phyloP scores from a whole-genome alignment of 192 early-diverging fungal genomes.

The Podila horticola region DNA sequence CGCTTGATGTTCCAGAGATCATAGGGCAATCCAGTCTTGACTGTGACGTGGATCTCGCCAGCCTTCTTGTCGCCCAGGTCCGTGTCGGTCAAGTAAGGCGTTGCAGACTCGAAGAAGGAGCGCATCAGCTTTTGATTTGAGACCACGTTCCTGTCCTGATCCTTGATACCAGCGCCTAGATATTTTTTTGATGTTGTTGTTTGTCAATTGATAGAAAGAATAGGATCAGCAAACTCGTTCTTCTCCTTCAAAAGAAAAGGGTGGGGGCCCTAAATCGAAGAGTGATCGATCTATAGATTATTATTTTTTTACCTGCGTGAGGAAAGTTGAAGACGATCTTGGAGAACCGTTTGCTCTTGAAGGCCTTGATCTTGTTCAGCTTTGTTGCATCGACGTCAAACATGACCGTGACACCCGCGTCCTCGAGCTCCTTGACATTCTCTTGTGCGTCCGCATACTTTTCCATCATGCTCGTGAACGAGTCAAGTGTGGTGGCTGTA shows the following conservation, averaged over 20 bases:
- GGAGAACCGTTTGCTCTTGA: constrained; percentile 72
- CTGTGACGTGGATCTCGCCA: constrained; percentile 82
- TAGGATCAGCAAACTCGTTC: not conserved
- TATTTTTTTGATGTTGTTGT: not conserved
- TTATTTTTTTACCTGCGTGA: constrained; percentile 74
- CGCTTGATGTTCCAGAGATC: constrained; percentile 86
- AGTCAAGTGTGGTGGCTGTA: constrained; percentile 83
- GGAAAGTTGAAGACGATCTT: constrained; percentile 98
- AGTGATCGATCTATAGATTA: not conserved
- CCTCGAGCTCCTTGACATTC: constrained; percentile 69
- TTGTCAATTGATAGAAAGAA: not conserved
- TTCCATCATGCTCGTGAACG: constrained; percentile 64
- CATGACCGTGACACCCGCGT: constrained; percentile 73
- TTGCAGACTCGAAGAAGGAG: constrained; percentile 69
- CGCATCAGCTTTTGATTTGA: constrained; percentile 80
- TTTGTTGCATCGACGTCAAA: constrained; percentile 85
- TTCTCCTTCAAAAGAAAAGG: not conserved
- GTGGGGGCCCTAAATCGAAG: not conserved
- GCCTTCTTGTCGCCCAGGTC: constrained; percentile 43
- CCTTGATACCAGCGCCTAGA: constrained; percentile 91
- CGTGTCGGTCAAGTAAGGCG: constrained; percentile 60
- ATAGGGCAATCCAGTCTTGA: constrained; percentile 90
- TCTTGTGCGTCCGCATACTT: constrained; percentile 84
- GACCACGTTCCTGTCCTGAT: constrained; percentile 85
- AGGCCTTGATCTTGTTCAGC: constrained; percentile 63